Base-by-base conservation (phyloP, 2,329 filamentous ascomycete genomes). In the Dothideomycetes sp. region DNA sequence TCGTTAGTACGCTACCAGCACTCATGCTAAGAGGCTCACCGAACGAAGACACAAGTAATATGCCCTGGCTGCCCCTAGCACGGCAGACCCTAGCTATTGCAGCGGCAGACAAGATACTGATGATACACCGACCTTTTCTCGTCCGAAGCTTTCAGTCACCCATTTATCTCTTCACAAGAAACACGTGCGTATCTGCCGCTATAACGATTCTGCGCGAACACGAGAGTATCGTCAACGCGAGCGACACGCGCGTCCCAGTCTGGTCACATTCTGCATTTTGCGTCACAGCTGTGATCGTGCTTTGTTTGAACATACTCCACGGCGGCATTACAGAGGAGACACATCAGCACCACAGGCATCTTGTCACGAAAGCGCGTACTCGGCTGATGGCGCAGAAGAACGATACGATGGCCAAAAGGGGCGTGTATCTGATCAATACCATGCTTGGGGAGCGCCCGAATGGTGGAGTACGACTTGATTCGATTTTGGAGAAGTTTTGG, bases 351-450 rank as follows among this genome's bases (percentile, higher is more conserved):
- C 22, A 27, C 4, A 30, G n/a, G 17, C 27, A 32, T 11, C 37
- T 15, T 33, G 31, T 31, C 16, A 40, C 17, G 22, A 34, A 17
- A n/a, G 31, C 35, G 8, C n/a, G 34, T 17, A 32, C 24, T 22
- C 24, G 19, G 18, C 30, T 19, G 12, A 14, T 41, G n/a, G 34
- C 41, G 33, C 30, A n/a, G 8, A 11, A 36, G 33, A 41, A 35
- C 35, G 31, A 16, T 8, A 18, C 22, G 37, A 36, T 29, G 33
- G 38, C 37, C 37, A 41, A 37, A 30, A 19, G 19, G 37, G 40
- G 29, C 19, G 44, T 44, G 17, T 41, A 42, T 37, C 38, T 32
- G 15, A 36, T 46, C 19, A 39, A 37, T 16, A 33, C 37, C n/a
- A 27, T 48, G 10, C 33, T 19, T n/a, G 36, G 36, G 14, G 30